Evolutionary conservation across 768 basidiomycete species (phyloP), one percentile per base, ranked within the genome.

Genomic region (Termitomyces sp.): DNA sequence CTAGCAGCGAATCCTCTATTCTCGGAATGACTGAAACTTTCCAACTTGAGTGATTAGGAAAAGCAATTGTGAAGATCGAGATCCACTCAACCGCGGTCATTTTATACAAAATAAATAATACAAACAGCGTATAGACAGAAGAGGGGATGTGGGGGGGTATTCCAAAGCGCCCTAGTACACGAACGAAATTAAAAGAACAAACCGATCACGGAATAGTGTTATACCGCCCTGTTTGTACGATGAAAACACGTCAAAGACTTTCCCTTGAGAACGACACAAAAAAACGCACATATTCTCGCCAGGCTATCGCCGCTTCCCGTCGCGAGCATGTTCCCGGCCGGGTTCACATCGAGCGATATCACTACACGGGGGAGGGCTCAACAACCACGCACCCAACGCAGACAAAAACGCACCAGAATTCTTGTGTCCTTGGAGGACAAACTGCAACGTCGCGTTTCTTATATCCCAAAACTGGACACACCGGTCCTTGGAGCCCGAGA

Each of bases 381-480:
- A 16, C 38, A 3, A 23, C 23, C 23, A 23, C 2, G 23, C 23
- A 23, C 1, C 23, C 23, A 2, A 23, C 23, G 23, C 23, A 23
- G 23, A 23, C 23, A 23, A 23, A 23, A 23, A 23, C 23, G 2
- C 23, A 23, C 23, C 82, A 5, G 78, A 79, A 60, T 84, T 83
- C 66, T 82, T 82, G 63, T 84, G 82, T 1, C 82, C 82, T 69
- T 98, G 95, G 28, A 99, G 79, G 87, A 96, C 93, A 67, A 93
- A 89, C 71, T 98, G 95, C 67, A 94, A 87, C 38, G 86, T 83
- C 32, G 80, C 81, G 7, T 81, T 82, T 61, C 83, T 79, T 49
- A 91, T 84, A 69, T 95, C 92, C 88, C 91, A 93, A 72, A 96
- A 94, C 70, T 95, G 93, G 50, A 99, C 95, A 1, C 94, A 91